These are phyloP conservation scores for Hirschioporus abietinus DNA, from an alignment of 768 basidiomycete species.

Conservation along the genomic window DNA sequence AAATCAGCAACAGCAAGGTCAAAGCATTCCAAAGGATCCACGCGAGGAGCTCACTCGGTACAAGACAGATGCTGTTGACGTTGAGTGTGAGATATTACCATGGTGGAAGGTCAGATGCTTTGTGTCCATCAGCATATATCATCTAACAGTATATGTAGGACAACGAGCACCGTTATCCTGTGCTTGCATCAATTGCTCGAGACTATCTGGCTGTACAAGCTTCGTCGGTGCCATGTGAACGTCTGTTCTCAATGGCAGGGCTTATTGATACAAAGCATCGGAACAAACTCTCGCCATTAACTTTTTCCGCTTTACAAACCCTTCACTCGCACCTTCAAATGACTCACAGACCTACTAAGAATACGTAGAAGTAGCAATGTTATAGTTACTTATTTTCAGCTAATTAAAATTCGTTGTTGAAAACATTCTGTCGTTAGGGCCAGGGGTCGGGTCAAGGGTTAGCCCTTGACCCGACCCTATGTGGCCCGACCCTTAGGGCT, in stretches of 20 bases:
- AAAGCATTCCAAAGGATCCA: neutral
- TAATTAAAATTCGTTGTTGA: neutral
- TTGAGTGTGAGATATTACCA: neutral
- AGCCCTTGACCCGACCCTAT: neutral
- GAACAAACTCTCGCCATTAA: conserved; percentile 6
- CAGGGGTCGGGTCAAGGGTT: neutral
- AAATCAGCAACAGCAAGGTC: neutral
- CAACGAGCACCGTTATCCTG: conserved; percentile 8
- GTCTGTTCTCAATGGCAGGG: conserved; percentile 15
- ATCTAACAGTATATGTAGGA: neutral
- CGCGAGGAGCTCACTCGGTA: conserved; percentile 1
- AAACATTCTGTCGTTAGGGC: neutral
- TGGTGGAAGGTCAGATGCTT: conserved; percentile 1
- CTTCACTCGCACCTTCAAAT: conserved; percentile 8
- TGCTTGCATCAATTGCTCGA: conserved; percentile 11
- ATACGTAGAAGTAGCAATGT: neutral
- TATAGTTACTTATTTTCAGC: neutral
- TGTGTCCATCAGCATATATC: too few species aligned
- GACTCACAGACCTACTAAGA: neutral
- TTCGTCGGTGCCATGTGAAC: conserved; percentile 15
- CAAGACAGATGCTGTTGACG: neutral
- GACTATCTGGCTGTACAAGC: conserved; percentile 15
- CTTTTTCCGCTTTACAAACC: conserved; percentile 13
- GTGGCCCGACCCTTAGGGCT: neutral
- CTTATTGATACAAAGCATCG: conserved; percentile 10